phyloP scores from a whole-genome alignment of 352 stramenopile species.

The Phytophthora constricta region DNA sequence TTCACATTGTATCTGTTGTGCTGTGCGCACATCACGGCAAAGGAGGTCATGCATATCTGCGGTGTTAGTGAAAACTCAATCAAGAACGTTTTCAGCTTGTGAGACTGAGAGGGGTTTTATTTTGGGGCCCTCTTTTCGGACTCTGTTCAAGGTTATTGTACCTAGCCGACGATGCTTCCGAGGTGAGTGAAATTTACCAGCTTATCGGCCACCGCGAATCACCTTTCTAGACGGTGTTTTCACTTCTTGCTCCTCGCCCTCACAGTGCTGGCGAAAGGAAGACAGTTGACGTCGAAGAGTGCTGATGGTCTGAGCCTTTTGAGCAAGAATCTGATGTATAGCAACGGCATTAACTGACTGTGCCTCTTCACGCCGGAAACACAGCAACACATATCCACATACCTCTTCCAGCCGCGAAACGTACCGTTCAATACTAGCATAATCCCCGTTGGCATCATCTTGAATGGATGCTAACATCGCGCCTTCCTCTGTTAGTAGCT shows the following conservation, averaged over 20 bases:
- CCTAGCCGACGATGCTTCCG: background rate
- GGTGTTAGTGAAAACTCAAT: no score
- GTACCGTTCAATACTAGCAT: conserved; percentile 95
- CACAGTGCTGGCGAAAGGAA: conserved; percentile 81
- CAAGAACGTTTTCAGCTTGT: background rate
- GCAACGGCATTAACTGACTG: conserved; percentile 1
- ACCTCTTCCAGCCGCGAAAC: conserved; percentile 90
- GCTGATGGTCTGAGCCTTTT: conserved; percentile 92
- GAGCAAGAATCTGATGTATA: conserved; percentile 82
- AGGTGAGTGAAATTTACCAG: background rate
- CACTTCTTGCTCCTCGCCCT: conserved; percentile 82
- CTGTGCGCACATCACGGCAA: no score
- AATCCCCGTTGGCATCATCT: conserved; percentile 89
- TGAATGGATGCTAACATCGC: conserved; percentile 85
- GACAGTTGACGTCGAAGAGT: conserved; percentile 83
- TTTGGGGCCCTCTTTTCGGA: background rate
- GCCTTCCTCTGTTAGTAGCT: conserved; percentile 97
- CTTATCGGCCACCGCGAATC: conserved; percentile 20
- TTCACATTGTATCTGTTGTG: no score
- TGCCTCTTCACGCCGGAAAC: background rate
- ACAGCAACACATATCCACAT: background rate
- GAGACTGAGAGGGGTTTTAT: no score
- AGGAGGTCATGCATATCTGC: no score
- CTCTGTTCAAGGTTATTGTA: background rate
- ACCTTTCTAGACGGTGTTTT: conserved; percentile 48